These are phyloP conservation scores for Lagenidium sp. DNA, from an alignment of 352 stramenopile genomes.

Conservation along the genomic window DNA sequence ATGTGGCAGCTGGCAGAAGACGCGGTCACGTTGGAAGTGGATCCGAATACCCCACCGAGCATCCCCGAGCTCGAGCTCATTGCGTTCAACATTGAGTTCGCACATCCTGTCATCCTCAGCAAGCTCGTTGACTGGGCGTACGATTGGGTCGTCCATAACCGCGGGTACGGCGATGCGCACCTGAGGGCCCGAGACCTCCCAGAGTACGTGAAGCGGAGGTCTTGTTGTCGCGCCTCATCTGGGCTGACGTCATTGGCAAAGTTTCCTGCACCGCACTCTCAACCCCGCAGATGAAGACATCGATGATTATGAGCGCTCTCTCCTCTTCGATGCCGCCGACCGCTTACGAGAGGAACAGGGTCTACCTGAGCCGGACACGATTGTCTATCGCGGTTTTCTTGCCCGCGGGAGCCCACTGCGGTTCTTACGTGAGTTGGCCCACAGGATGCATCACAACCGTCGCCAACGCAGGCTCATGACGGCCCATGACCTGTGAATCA, in stretches of 20 bases:
- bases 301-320: conserved; percentile 24
- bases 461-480: conserved; percentile 1
- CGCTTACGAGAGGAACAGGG: conserved; percentile 35
- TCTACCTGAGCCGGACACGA: conserved; percentile 28
- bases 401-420: conserved; percentile 39
- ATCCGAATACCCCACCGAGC: conserved; percentile 13
- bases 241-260: conserved; percentile 1
- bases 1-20: neutral
- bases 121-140: conserved; percentile 62
- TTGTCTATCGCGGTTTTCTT: conserved; percentile 44
- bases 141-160: conserved; percentile 25
- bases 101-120: conserved; percentile 33
- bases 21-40: neutral
- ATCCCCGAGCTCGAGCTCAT: conserved; percentile 35
- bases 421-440: conserved; percentile 30
- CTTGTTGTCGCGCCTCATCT: neutral
- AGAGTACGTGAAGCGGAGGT: conserved; percentile 17
- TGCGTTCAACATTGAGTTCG: conserved; percentile 49
- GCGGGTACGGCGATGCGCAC: conserved; percentile 29
- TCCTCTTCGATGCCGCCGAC: conserved; percentile 21
- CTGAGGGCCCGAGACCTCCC: conserved; percentile 45
- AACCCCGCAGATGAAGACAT: conserved; percentile 47
- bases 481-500: conserved; percentile 10
- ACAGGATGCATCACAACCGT: conserved; percentile 36
- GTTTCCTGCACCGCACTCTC: conserved; percentile 43